A percentile compares a stretch with the other conserved stretches of the same genome.
Evolutionary conservation across 129 eudicot species (phyloP).

Genomic region (Flaveria bidentis): DNA sequence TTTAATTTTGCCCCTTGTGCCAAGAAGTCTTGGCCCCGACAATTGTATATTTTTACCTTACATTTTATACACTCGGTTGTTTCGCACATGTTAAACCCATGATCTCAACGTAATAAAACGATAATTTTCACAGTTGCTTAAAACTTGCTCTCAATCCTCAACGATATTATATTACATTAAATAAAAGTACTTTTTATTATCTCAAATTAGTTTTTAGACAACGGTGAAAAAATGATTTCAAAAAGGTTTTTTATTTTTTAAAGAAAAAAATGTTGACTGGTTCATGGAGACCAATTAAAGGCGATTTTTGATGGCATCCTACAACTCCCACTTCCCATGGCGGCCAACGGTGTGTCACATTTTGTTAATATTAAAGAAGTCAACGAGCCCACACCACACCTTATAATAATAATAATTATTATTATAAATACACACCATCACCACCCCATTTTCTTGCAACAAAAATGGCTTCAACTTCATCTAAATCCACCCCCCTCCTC

Average conservation of each 20-base stretch:
- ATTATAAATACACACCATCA: slow-evolving; percentile 30
- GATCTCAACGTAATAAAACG: no score
- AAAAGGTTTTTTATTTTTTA: no score
- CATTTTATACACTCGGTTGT: no score
- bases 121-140: no score
- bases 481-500: slow-evolving; percentile 23
- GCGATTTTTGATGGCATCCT: slow-evolving; percentile 25
- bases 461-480: slow-evolving; percentile 39
- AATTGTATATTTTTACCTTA: no score
- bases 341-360: slow-evolving; percentile 28
- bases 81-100: no score
- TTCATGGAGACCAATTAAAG: slow-evolving; percentile 1
- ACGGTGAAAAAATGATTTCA: not conserved
- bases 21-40: no score
- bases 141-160: no score
- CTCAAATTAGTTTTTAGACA: not conserved
- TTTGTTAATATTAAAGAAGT: slow-evolving; percentile 23
- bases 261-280: not conserved
- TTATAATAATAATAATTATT: slow-evolving; percentile 33
- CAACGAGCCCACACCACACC: slow-evolving; percentile 28
- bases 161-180: no score
- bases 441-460: slow-evolving; percentile 24
- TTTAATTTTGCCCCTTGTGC: no score
- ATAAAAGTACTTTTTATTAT: no score
- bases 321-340: slow-evolving; percentile 37